Base-by-base conservation (phyloP, 768 basidiomycete species). In the Podaxis sp. region DNA sequence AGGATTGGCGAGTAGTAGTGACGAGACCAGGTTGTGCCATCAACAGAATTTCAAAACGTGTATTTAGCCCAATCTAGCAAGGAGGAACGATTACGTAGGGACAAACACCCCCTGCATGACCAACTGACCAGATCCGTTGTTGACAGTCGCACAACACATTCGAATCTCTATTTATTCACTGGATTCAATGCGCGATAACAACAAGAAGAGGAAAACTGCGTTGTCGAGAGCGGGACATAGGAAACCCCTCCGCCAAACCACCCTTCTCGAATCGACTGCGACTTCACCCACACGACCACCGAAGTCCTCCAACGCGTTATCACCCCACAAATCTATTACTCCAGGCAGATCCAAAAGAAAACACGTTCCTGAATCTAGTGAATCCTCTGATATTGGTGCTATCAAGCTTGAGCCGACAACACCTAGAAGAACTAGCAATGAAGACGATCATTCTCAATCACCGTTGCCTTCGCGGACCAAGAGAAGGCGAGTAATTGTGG, bases 341-440 rank as follows among this genome's bases (percentile, higher is more conserved):
- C 47, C 53, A 9, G 13, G 35, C 5, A 50, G 18, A 25, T 27
- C 50, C 61, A 65, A 64, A 53, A 56, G 64, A 64, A 62, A 38
- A 53, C 50, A 44, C 11, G 27, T 46, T 7, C 57, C 50, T 13
- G 62, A 65, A 36, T 62, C 65, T 5, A 71, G 68, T 50, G 64
- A 71, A 35, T 78, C 78, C 53, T 64, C 68, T 77, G 81, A 80
- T 61, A 76, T 85, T 42, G 78, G 75, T 14, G 78, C 73, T 27
- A 85, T 88, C 52, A 79, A 67, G 47, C 81, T 89, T 53, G 81
- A 80, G 61, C 73, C 79, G 16, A 62, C 73, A 44, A 61, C 60
- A 35, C 61, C 64, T 18, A 52, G 46, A 16, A 59, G 62, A 16
- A 38, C 60, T 3, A 66, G 64, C 25, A 53, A 64, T 25, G 64